Conservation (phyloP, 495 filamentous ascomycete genomes). For the Trichocladium uniseriatum region DNA sequence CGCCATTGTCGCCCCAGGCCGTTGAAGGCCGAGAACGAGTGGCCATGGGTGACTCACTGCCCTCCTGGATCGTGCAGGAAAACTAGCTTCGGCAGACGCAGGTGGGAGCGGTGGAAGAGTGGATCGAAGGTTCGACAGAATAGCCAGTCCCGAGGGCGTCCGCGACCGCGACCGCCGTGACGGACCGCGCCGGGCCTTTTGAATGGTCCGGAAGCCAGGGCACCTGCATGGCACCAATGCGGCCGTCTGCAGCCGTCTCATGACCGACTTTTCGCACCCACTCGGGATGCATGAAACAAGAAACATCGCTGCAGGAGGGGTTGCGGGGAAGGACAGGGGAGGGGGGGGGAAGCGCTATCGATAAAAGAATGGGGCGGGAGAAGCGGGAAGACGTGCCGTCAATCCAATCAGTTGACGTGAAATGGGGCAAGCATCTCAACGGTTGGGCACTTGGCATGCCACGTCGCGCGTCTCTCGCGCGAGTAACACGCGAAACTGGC, state of each 20-base stretch:
- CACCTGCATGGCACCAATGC: conserved; percentile 19
- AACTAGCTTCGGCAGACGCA: conserved; percentile 21
- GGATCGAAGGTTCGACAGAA: conserved; percentile 1
- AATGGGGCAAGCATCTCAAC: background rate
- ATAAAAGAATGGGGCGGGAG: conserved; percentile 15
- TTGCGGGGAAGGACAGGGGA: conserved; percentile 6
- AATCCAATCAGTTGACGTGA: conserved; percentile 6
- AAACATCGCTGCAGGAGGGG: conserved; percentile 11
- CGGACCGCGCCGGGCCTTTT: conserved; percentile 24
- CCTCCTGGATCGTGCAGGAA: conserved; percentile 11
- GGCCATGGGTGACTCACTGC: conserved; percentile 24
- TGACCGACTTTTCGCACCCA: conserved; percentile 16
- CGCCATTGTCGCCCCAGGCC: conserved; percentile 15
- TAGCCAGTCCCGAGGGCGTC: background rate
- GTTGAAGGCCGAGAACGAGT: conserved; percentile 19
- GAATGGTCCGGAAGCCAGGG: conserved; percentile 16
- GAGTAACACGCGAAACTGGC: conserved; percentile 23
- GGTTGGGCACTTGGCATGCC: conserved; percentile 13
- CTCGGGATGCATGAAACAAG: conserved; percentile 14
- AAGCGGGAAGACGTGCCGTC: background rate
- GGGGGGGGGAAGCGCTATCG: conserved; percentile 26
- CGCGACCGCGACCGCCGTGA: conserved; percentile 17
- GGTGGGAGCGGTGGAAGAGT: conserved; percentile 3
- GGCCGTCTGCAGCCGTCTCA: conserved; percentile 21
- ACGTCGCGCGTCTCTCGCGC: conserved; percentile 17